Conservation (phyloP, 2,329 filamentous ascomycete species). For the Neonectria ditissima region DNA sequence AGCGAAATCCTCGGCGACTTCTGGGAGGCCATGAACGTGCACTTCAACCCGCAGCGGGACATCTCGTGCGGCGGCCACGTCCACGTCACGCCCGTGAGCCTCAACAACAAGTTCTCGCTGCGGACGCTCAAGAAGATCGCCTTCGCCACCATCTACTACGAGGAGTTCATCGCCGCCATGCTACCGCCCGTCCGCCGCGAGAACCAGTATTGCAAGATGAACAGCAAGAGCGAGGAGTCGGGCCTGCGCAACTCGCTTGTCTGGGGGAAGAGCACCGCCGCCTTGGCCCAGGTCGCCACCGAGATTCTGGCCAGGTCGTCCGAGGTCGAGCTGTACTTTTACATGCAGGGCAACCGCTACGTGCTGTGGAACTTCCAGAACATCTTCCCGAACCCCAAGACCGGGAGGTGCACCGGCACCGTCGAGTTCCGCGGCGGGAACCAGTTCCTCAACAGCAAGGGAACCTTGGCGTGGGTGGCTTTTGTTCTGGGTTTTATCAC, state of each 20-base stretch:
- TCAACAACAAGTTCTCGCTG: constrained; percentile 51
- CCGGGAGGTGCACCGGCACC: constrained; percentile 52
- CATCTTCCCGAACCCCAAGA: constrained; percentile 53
- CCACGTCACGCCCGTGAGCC: constrained; percentile 52
- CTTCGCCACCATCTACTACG: constrained; percentile 51
- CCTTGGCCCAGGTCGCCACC: constrained; percentile 46
- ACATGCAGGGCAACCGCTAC: constrained; percentile 55
- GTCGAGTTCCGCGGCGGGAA: constrained; percentile 56
- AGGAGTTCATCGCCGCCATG: constrained; percentile 50
- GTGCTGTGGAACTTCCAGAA: constrained; percentile 57
- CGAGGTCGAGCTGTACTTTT: constrained; percentile 50
- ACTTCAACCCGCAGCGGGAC: constrained; percentile 53
- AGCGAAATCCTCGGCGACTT: constrained; percentile 52
- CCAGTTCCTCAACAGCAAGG: constrained; percentile 53
- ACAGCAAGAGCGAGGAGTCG: constrained; percentile 48
- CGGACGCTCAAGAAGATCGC: constrained; percentile 52
- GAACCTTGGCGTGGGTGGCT: constrained; percentile 54
- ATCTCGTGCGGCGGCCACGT: constrained; percentile 54
- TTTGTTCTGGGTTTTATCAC: constrained; percentile 55
- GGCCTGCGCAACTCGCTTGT: constrained; percentile 46
- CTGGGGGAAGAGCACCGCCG: constrained; percentile 43
- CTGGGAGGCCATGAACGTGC: constrained; percentile 57
- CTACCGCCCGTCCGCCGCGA: constrained; percentile 49
- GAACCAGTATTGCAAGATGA: constrained; percentile 52
- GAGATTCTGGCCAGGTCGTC: constrained; percentile 42